Base-by-base conservation (phyloP, 805 yeast genomes). In the Jamesozyma spencerorum region DNA sequence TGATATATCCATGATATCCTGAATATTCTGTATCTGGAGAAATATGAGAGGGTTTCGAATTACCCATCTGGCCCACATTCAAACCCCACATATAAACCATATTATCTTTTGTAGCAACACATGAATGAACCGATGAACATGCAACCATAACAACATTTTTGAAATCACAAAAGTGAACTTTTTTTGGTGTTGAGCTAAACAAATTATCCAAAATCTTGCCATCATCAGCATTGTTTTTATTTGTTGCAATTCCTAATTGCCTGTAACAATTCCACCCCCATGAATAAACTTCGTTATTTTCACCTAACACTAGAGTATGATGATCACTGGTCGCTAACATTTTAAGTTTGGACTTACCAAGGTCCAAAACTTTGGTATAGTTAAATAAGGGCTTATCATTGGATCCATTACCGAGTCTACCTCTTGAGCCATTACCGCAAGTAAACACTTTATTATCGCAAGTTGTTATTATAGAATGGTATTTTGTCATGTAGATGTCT, bases 1-100 rank as follows among this genome's bases (percentile, higher is more conserved):
- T 44, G 10, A 56, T 39, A 32, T 50, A 46, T 1, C 83, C 47
- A 56, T 58, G 46, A 60, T 66, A 38, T 72, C 75, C 41, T 41
- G 48, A 31, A 65, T 76, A 50, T 70, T 74, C 26, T 63, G 55
- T 33, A 76, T 70, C 24, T 60, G 64, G 17, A 69, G 55, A 40
- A 52, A 58, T 44, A 60, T 67, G 28, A 75, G 79, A 28, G 13
- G 51, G 54, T 36, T 48, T 53, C 4, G 55, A 43, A 7, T 45
- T 47, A 2, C 90, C 90, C 79, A 85, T 75, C 57, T 85, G 95
- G 0, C 95, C 95, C 28, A 76, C 63, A 53, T 85, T 83, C 29
- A 80, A 61, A 2, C 95, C 95, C 94, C 95, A 85, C 30, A 75
- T 58, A 44, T 63, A 73, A 1, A 81, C 47, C n/a, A 52, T 44